Evolutionary conservation across 768 basidiomycete species (phyloP), one percentile per base, ranked within the genome.

Genomic region (Fomitopsis serialis): DNA sequence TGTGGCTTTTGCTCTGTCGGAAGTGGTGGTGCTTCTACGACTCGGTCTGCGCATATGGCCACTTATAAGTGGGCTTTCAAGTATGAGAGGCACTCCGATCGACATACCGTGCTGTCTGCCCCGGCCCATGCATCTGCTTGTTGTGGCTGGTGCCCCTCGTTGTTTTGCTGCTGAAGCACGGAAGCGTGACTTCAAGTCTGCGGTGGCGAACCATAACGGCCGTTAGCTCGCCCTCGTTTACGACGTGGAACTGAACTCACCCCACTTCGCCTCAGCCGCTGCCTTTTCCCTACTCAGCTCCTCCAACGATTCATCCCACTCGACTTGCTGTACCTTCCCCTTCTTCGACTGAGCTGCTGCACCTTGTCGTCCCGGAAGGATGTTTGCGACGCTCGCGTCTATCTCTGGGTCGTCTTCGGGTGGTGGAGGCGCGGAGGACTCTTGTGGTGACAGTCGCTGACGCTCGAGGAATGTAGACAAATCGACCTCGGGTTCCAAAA

Each of bases 181-280:
- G 29, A 70, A 67, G 9, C 68, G 61, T 10, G 56, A 57, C 43
- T 70, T 70, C 42, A 70, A 29, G 35, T 69, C 69, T 70, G 50
- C 25, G 22, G 29, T 19, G 19, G 37, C n/a, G 42, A 29, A 37
- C 12, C 4, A 29, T 32, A 23, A 29, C 40, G 44, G n/a, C n/a
- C n/a, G n/a, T n/a, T n/a, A n/a, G n/a, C n/a, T n/a, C n/a, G n/a
- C n/a, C n/a, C n/a, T n/a, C n/a, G n/a, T n/a, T n/a, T 7, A 24
- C 34, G 34, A 21, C 15, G 51, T n/a, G 13, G 15, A 7, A 40
- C 8, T 50, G 17, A 6, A 61, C 73, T 42, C 50, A 88, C 90
- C 90, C 76, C 87, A 74, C 22, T 78, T 78, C 12, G 90, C 89
- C 54, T 91, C 89, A 0, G 89, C 88, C 5, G 78, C 76, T 1